Percentiles rank a stretch among this genome's conserved stretches.
These are phyloP conservation scores for Royoungia palumana DNA, from an alignment of 768 basidiomycete species.

Conservation along the genomic window DNA sequence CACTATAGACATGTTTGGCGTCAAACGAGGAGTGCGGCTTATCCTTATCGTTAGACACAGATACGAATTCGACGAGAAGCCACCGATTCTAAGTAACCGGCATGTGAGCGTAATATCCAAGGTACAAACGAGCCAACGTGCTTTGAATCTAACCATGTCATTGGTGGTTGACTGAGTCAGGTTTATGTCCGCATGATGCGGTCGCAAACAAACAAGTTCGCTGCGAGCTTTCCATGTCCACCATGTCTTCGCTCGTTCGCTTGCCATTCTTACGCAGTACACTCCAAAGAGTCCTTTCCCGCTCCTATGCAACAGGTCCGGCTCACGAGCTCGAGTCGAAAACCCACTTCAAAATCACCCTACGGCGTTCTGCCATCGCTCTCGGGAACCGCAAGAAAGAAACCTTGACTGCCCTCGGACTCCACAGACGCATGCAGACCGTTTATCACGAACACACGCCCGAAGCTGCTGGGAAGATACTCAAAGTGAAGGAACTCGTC, in stretches of 20 bases:
- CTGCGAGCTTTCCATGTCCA: not conserved
- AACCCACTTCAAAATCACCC: constrained; percentile 88
- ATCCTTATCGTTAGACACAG: constrained; percentile 28
- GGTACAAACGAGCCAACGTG: constrained; percentile 18
- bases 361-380: constrained; percentile 82
- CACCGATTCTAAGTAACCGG: constrained; percentile 65
- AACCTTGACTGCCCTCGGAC: constrained; percentile 78
- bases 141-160: constrained; percentile 71
- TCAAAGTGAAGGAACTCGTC: constrained; percentile 85
- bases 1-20: constrained; percentile 63
- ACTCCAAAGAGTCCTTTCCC: constrained; percentile 8
- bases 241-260: constrained; percentile 14
- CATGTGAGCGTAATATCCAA: not conserved
- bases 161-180: too few relatives aligned
- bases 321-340: constrained; percentile 24
- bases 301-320: constrained; percentile 6
- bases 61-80: constrained; percentile 82
- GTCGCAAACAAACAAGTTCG: not conserved
- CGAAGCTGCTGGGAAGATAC: constrained; percentile 80
- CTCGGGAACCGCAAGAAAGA: constrained; percentile 67
- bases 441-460: constrained; percentile 76
- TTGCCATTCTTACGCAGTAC: constrained; percentile 3
- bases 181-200: constrained; percentile 11
- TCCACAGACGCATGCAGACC: constrained; percentile 79
- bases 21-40: constrained; percentile 38